A percentile compares a stretch with the other conserved stretches of the same genome.
Conservation (phyloP, 1,139 yeast genomes). For the Scheffersomyces quercinus region DNA sequence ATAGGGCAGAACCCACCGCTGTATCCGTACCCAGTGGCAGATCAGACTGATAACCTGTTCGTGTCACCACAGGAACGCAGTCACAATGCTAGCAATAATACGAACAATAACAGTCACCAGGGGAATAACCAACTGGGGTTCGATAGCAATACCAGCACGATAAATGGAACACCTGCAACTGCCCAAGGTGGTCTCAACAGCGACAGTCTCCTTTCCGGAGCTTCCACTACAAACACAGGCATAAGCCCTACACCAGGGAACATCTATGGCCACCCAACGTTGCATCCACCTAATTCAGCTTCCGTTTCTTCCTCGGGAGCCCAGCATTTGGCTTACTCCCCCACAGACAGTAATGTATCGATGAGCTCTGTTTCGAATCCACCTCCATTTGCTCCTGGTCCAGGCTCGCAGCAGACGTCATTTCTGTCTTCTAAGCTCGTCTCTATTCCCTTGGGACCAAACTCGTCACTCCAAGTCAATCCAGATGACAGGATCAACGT, state of each 20-base stretch:
- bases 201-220: too few relatives aligned
- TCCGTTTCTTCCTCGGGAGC: neutral
- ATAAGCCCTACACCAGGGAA: too few relatives aligned
- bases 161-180: too few relatives aligned
- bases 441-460: conserved; percentile 39
- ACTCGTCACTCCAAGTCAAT: conserved; percentile 35
- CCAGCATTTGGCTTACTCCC: neutral
- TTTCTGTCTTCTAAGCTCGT: conserved; percentile 12
- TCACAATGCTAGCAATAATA: neutral
- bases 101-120: neutral
- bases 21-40: too few relatives aligned
- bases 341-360: neutral
- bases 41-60: too few relatives aligned
- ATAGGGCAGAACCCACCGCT: neutral
- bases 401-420: neutral
- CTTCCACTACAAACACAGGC: too few relatives aligned
- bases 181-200: too few relatives aligned
- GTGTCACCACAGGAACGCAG: too few relatives aligned
- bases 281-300: neutral
- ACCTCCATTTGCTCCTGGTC: conserved; percentile 1
- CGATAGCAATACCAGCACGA: neutral
- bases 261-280: too few relatives aligned
- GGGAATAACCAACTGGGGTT: conserved; percentile 2
- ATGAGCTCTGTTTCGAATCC: neutral
- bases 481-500: conserved; percentile 37